phyloP scores from a whole-genome alignment of 768 basidiomycete species.

The Crucibulum laeve region DNA sequence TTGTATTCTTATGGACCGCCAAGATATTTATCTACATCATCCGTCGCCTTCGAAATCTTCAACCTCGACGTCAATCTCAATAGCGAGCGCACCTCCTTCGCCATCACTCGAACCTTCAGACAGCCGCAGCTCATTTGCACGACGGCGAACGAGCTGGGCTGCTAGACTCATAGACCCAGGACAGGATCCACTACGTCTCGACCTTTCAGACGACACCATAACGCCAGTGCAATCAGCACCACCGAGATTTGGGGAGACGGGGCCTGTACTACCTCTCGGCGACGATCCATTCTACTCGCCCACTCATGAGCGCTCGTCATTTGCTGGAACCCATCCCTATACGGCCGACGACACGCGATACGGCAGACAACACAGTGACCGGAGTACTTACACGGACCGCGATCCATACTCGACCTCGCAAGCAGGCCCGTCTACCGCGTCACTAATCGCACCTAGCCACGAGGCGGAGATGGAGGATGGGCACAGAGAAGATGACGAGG shows the following conservation, averaged over 20 bases:
- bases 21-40: slow-evolving; percentile 25
- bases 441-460: slow-evolving; percentile 36
- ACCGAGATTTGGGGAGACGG: neutral
- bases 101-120: slow-evolving; percentile 54
- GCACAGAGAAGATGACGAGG: slow-evolving; percentile 54
- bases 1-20: slow-evolving; percentile 26
- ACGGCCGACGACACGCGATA: slow-evolving; percentile 24
- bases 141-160: slow-evolving; percentile 60
- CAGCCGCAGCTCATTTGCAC: slow-evolving; percentile 33
- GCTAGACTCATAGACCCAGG: slow-evolving; percentile 34
- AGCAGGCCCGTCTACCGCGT: slow-evolving; percentile 46
- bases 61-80: slow-evolving; percentile 48
- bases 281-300: slow-evolving; percentile 51
- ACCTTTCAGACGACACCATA: slow-evolving; percentile 24
- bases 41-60: slow-evolving; percentile 34
- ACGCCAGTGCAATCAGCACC: too few relatives aligned
- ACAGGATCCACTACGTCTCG: slow-evolving; percentile 44
- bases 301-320: slow-evolving; percentile 23
- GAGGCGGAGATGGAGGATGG: slow-evolving; percentile 32
- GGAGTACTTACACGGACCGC: slow-evolving; percentile 10
- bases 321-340: slow-evolving; percentile 22
- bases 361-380: slow-evolving; percentile 24
- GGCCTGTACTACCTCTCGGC: slow-evolving; percentile 9
- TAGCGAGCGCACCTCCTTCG: slow-evolving; percentile 45
- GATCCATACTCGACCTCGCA: slow-evolving; percentile 38